Percentiles rank a stretch among this genome's conserved stretches.
phyloP scores from a whole-genome alignment of 495 filamentous ascomycete species.

The Thermothielavioides terrestris region DNA sequence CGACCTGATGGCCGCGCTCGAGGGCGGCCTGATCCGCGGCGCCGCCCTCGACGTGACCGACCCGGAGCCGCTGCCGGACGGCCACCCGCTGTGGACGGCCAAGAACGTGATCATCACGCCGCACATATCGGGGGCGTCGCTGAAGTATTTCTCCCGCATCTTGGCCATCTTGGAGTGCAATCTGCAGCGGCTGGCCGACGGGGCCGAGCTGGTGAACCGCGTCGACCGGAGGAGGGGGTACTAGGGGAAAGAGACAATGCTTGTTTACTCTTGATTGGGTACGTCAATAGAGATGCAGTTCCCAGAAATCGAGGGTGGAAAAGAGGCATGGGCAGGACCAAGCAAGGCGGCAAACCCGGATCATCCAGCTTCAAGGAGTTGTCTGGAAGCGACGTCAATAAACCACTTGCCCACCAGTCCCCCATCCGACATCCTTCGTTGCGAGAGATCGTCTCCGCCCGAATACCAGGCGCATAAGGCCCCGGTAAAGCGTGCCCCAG shows the following conservation, averaged over 20 bases:
- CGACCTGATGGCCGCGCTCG: constrained; percentile 55
- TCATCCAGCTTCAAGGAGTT: too few species aligned
- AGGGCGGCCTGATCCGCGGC: constrained; percentile 51
- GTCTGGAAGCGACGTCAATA: too few species aligned
- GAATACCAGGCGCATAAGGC: too few species aligned
- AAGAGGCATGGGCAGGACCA: too few species aligned
- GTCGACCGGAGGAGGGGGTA: constrained; percentile 19
- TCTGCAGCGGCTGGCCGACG: constrained; percentile 48
- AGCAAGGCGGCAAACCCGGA: too few species aligned
- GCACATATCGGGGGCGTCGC: constrained; percentile 60
- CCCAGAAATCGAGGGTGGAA: too few species aligned
- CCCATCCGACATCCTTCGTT: too few species aligned
- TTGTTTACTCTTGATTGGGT: too few species aligned
- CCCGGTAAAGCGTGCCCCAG: too few species aligned
- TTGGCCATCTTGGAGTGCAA: constrained; percentile 53
- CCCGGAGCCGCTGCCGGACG: constrained; percentile 67
- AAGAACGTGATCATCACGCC: constrained; percentile 71
- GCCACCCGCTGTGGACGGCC: constrained; percentile 63
- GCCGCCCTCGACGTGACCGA: constrained; percentile 82
- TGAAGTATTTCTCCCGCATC: constrained; percentile 52
- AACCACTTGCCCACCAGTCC: too few species aligned
- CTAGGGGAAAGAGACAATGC: constrained; percentile 1
- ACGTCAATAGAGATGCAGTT: too few species aligned
- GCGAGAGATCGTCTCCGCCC: too few species aligned
- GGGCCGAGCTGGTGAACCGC: constrained; percentile 55